phyloP scores from a whole-genome alignment of 179 eudicot genomes.

The Silene noctiflora region DNA sequence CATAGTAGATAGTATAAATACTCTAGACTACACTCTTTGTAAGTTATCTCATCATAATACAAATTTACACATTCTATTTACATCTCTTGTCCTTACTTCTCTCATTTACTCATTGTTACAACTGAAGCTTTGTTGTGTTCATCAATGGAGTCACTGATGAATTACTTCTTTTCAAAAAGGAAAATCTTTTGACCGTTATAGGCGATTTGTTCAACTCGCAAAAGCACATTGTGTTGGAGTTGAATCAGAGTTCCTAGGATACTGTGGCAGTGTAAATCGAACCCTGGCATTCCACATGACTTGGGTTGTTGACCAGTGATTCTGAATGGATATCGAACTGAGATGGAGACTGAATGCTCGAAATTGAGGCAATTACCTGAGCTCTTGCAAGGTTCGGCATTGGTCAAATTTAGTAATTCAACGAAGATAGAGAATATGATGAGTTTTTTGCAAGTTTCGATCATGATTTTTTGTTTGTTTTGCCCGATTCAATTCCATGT shows the following conservation, averaged over 20 bases:
- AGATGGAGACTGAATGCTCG: neutral
- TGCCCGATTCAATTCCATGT: neutral
- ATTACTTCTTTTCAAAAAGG: neutral
- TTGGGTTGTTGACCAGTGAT: neutral
- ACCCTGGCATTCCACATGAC: slow-evolving; percentile 12
- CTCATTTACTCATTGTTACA: too few relatives aligned
- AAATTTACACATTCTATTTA: too few relatives aligned
- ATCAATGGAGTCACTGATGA: too few relatives aligned
- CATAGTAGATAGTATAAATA: too few relatives aligned
- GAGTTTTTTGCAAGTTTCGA: neutral
- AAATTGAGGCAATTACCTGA: neutral
- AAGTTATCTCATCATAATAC: too few relatives aligned
- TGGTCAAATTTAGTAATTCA: neutral
- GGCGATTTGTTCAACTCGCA: too few relatives aligned
- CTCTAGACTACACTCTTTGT: too few relatives aligned
- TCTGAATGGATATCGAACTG: slow-evolving; percentile 13
- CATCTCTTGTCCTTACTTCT: too few relatives aligned
- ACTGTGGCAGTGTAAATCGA: slow-evolving; percentile 17
- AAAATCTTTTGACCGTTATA: neutral
- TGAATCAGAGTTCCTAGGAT: too few relatives aligned
- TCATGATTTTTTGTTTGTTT: neutral
- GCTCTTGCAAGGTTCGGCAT: neutral
- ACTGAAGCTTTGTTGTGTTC: too few relatives aligned
- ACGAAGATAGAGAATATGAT: neutral
- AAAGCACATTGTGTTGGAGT: too few relatives aligned